Evolutionary conservation across 768 basidiomycete species (phyloP), one percentile per base, ranked within the genome.

Genomic region (Psilocybe azurescens): DNA sequence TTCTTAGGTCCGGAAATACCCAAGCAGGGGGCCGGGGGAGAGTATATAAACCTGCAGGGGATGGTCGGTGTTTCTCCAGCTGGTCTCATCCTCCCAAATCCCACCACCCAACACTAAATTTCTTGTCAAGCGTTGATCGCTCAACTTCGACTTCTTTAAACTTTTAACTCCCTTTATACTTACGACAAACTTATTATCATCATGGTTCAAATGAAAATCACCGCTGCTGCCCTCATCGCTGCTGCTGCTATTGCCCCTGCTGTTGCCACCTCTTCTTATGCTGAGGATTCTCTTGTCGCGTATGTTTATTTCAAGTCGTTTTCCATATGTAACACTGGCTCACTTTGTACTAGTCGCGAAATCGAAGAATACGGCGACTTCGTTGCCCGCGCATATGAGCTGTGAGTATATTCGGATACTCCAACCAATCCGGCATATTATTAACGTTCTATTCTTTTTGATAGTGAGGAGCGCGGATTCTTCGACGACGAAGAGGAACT

Each of bases 191-290:
- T 53, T 32, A 46, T 60, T 46, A 39, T 63, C 54, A 67, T 61
- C 48, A 72, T 68, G 66, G 69, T 72, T 65, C 69, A 70, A 68
- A 62, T 72, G 41, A 63, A 67, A 49, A 39, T 61, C 48, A 48
- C 67, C 55, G 64, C 62, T 62, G 20, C 64, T 44, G 53, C 68
- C 41, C 20, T 72, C 51, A 28, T 70, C 46, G 63, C 63, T 36
- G 62, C 69, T 53, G 58, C 69, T 59, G 61, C 64, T 41, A 44
- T 66, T n/a, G 57, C 66, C 38, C 67, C 69, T n/a, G 65, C 62
- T 13, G 20, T 72, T 53, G 67, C 69, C n/a, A 62, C 67, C 48
- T 36, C 39, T 16, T 52, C 55, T 46, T 56, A 62, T 28, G 52
- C 53, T 18, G 56, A 67, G 10, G 59, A 60, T 33, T 60, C 56